phyloP scores from a whole-genome alignment of 2,329 filamentous ascomycete genomes.

The Venturia asperata region DNA sequence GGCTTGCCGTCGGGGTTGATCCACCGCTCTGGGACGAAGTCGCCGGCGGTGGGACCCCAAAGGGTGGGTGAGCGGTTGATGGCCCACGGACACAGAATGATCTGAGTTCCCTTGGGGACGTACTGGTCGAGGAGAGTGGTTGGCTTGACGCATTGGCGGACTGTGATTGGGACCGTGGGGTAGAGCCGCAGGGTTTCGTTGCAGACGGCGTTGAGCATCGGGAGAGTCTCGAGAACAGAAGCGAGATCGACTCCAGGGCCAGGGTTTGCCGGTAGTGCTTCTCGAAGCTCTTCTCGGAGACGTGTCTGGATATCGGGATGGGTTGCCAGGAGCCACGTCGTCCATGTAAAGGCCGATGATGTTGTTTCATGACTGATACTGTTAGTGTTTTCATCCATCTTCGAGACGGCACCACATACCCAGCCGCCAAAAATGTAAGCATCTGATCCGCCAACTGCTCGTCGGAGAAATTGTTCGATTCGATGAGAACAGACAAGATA shows the following conservation, averaged over 20 bases:
- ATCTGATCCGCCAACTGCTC: constrained; percentile 48
- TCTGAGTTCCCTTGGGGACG: constrained; percentile 35
- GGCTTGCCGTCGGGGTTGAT: constrained; percentile 35
- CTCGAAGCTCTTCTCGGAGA: constrained; percentile 61
- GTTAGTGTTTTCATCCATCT: not conserved
- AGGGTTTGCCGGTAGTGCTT: constrained; percentile 38
- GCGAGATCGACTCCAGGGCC: constrained; percentile 28
- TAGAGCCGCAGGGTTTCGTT: constrained; percentile 37
- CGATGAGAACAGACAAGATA: constrained; percentile 44
- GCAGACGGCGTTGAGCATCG: constrained; percentile 41
- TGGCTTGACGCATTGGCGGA: constrained; percentile 29
- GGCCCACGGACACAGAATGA: constrained; percentile 35
- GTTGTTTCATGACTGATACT: constrained; percentile 62
- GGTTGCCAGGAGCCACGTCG: constrained; percentile 60
- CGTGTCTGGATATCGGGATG: constrained; percentile 58
- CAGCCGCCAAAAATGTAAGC: constrained; percentile 50
- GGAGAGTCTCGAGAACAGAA: constrained; percentile 37
- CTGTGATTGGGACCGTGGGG: constrained; percentile 33
- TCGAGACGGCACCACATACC: constrained; percentile 31
- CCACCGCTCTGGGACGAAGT: constrained; percentile 41
- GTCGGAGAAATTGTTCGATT: constrained; percentile 47
- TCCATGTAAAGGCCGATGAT: constrained; percentile 68
- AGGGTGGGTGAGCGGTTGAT: constrained; percentile 37
- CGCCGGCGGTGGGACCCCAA: constrained; percentile 38
- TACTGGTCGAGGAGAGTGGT: constrained; percentile 30